Evolutionary conservation across 805 yeast species (phyloP), one percentile per base, ranked within the genome.

Genomic region (Ogataea henricii): DNA sequence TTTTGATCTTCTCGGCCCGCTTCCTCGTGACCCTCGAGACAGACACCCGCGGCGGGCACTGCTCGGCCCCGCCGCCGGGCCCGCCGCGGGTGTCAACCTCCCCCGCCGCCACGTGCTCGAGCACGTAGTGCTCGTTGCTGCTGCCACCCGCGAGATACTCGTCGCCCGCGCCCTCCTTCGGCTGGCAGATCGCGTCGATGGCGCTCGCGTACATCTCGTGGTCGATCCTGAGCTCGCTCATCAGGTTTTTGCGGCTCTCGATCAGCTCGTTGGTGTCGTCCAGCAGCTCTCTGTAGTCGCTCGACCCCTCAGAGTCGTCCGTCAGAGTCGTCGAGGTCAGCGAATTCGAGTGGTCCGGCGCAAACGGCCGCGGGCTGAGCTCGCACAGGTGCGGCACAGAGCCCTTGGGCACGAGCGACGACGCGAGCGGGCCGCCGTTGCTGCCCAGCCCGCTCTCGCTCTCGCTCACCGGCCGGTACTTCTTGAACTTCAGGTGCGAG

Each of bases 1-100:
- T 59, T 47, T 74, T 73, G 14, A 79, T 81, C 47, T 71, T 70
- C 43, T 77, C 81, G 0, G 81, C 82, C 43, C 85, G 58, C 20
- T 69, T 63, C 10, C 71, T 53, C 0, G 81, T 69, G 4, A 69
- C 57, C 21, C 67, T 65, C 3, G 79, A 66, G 0, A 69, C 56
- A 17, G 26, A 35, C 33, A 38, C 39, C 20, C 18, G 16, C n/a
- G n/a, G n/a, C n/a, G n/a, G n/a, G n/a, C n/a, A n/a, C n/a, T n/a
- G n/a, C n/a, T n/a, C n/a, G n/a, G n/a, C n/a, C n/a, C n/a, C n/a
- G n/a, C n/a, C n/a, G n/a, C n/a, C n/a, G n/a, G n/a, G n/a, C n/a
- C n/a, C n/a, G n/a, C n/a, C n/a, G n/a, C n/a, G n/a, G n/a, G n/a
- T n/a, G n/a, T n/a, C n/a, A n/a, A n/a, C n/a, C n/a, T n/a, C n/a